Evolutionary conservation across 768 basidiomycete species (phyloP).

Genomic region (Serpula lacrymans): DNA sequence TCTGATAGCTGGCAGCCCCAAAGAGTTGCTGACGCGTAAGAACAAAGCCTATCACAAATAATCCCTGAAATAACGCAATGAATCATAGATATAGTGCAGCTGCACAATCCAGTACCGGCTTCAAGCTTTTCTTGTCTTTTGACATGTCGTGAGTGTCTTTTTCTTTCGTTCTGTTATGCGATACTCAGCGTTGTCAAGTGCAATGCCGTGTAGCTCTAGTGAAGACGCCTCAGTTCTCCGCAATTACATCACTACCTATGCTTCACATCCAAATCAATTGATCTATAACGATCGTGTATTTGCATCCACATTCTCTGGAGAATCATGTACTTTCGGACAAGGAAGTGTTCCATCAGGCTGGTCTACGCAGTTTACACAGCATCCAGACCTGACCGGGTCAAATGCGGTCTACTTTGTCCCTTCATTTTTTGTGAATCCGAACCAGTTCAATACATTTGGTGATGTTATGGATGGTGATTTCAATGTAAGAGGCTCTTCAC

Average conservation of each 20-base stretch:
- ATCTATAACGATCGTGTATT: slow-evolving; percentile 45
- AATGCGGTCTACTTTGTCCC: slow-evolving; percentile 61
- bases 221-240: slow-evolving; percentile 49
- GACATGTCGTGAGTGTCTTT: slow-evolving; percentile 63
- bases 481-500: slow-evolving; percentile 38
- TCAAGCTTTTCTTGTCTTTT: slow-evolving; percentile 75
- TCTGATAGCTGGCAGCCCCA: slow-evolving; percentile 58
- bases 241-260: slow-evolving; percentile 50
- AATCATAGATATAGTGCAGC: slow-evolving; percentile 53
- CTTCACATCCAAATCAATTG: slow-evolving; percentile 58
- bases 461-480: slow-evolving; percentile 57
- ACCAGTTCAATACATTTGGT: slow-evolving; percentile 41
- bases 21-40: slow-evolving; percentile 63
- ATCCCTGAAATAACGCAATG: slow-evolving; percentile 13
- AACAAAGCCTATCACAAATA: slow-evolving; percentile 11
- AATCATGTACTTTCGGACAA: slow-evolving; percentile 65
- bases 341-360: slow-evolving; percentile 49
- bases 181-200: not conserved
- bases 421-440: slow-evolving; percentile 62
- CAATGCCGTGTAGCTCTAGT: slow-evolving; percentile 49
- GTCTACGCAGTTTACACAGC: slow-evolving; percentile 49
- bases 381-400: slow-evolving; percentile 41
- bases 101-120: slow-evolving; percentile 44
- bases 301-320: slow-evolving; percentile 71
- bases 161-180: not conserved